Conservation (phyloP, 2,329 filamentous ascomycete genomes). For the Colletotrichum tanaceti region DNA sequence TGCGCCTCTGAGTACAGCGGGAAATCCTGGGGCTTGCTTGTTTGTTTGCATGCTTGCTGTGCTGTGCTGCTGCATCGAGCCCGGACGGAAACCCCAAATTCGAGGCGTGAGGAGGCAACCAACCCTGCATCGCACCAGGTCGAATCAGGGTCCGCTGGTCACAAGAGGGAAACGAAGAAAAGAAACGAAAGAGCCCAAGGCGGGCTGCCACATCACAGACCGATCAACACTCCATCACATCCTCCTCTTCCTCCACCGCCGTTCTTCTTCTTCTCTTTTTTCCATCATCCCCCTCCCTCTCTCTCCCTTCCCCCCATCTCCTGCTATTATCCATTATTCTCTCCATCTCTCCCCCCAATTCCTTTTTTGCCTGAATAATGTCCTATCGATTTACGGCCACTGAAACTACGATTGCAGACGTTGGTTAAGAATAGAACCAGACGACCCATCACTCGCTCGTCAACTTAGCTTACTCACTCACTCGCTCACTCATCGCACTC, state of each 20-base stretch:
- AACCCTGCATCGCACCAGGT: constrained; percentile 24
- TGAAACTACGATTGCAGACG: constrained; percentile 35
- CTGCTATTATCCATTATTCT: neutral
- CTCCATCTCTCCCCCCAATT: no score
- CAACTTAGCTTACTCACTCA: neutral
- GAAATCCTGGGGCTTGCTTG: constrained; percentile 15
- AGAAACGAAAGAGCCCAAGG: constrained; percentile 23
- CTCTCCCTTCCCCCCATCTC: neutral
- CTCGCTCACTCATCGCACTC: neutral
- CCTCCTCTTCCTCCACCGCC: constrained; percentile 25
- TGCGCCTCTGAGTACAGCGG: neutral
- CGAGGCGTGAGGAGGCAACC: constrained; percentile 13
- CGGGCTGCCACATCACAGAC: constrained; percentile 31
- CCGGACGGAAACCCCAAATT: constrained; percentile 16
- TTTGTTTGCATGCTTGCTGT: neutral
- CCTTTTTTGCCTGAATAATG: constrained; percentile 28
- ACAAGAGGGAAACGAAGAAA: constrained; percentile 28
- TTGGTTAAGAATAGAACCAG: constrained; percentile 32
- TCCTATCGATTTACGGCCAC: constrained; percentile 34
- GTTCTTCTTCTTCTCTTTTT: neutral
- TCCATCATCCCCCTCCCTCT: constrained; percentile 8
- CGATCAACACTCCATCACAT: constrained; percentile 23
- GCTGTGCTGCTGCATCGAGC: constrained; percentile 14
- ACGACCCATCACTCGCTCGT: neutral
- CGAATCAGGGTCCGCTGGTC: constrained; percentile 15